Evolutionary conservation across 2,329 filamentous ascomycete genomes (phyloP).

Genomic region (Penicillium palitans): DNA sequence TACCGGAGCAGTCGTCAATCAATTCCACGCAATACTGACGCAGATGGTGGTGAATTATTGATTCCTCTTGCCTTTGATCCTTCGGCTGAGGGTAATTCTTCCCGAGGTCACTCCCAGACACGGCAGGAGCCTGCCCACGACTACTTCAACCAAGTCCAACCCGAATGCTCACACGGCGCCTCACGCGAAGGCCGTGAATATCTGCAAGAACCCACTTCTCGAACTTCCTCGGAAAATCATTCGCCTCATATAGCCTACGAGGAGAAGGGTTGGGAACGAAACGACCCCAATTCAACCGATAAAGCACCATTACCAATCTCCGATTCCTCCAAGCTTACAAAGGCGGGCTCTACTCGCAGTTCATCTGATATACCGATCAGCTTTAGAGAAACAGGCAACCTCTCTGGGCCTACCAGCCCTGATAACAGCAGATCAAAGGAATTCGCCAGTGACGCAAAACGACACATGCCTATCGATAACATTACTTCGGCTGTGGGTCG

Average conservation of each 20-base stretch:
- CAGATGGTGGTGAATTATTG: slow-evolving; percentile 67
- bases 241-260: slow-evolving; percentile 93
- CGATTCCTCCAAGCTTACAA: slow-evolving; percentile 69
- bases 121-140: slow-evolving; percentile 51
- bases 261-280: slow-evolving; percentile 70
- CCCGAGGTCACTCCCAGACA: slow-evolving; percentile 51
- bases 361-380: slow-evolving; percentile 42
- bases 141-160: slow-evolving; percentile 53
- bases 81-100: slow-evolving; percentile 53
- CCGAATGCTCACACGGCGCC: slow-evolving; percentile 28
- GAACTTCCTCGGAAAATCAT: slow-evolving; percentile 49
- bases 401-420: slow-evolving; percentile 37
- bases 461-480: slow-evolving; percentile 27
- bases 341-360: slow-evolving; percentile 48
- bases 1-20: slow-evolving; percentile 80
- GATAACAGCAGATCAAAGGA: slow-evolving; percentile 29
- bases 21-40: slow-evolving; percentile 56
- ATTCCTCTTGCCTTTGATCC: slow-evolving; percentile 75
- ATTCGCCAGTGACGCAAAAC: slow-evolving; percentile 5
- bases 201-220: slow-evolving; percentile 20
- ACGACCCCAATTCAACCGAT: slow-evolving; percentile 43
- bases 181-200: slow-evolving; percentile 27
- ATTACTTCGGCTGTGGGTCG: slow-evolving; percentile 44
- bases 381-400: slow-evolving; percentile 43
- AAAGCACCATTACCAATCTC: slow-evolving; percentile 11